Percentiles rank a stretch among this genome's conserved stretches.
Evolutionary conservation across 2,329 filamentous ascomycete species (phyloP).

Genomic region (Nothophoma quercina): DNA sequence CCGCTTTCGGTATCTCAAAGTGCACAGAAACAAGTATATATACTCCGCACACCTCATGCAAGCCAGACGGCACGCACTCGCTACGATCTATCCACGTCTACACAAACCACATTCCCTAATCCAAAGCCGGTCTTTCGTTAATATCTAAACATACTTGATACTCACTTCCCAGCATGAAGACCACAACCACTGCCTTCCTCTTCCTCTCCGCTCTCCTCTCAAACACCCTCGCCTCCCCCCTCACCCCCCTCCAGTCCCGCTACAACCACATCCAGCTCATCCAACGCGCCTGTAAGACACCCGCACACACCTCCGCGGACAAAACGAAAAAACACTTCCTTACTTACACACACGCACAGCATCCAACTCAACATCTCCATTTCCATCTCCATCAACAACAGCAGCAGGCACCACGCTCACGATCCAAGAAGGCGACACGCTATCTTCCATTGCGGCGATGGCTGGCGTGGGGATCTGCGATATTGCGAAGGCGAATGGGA

Average conservation of each 20-base stretch:
- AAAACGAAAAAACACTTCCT: not conserved
- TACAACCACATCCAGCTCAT: slow-evolving; percentile 2
- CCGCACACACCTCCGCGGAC: too few species aligned
- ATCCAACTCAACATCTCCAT: slow-evolving; percentile 5
- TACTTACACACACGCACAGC: not conserved
- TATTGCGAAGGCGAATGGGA: slow-evolving; percentile 14
- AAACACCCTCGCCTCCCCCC: slow-evolving; percentile 28
- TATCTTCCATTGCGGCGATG: slow-evolving; percentile 7
- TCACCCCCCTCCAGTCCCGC: slow-evolving; percentile 11
- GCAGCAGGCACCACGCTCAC: not conserved
- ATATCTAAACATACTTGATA: not conserved
- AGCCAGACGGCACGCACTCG: not conserved
- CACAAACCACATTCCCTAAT: not conserved
- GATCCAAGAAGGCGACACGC: slow-evolving; percentile 11
- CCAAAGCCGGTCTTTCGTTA: not conserved
- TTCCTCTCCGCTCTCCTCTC: slow-evolving; percentile 5
- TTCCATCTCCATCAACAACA: not conserved
- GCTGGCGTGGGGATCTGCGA: slow-evolving; percentile 18
- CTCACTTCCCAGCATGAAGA: slow-evolving; percentile 1
- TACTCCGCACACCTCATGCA: not conserved
- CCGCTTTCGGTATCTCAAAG: too few species aligned
- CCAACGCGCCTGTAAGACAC: slow-evolving; percentile 4
- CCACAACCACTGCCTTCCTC: not conserved
- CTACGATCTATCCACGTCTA: not conserved
- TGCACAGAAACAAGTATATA: not conserved